A percentile compares a stretch with the other conserved stretches of the same genome.
phyloP scores from a whole-genome alignment of 805 yeast genomes.

The Ogataea wickerhamii region DNA sequence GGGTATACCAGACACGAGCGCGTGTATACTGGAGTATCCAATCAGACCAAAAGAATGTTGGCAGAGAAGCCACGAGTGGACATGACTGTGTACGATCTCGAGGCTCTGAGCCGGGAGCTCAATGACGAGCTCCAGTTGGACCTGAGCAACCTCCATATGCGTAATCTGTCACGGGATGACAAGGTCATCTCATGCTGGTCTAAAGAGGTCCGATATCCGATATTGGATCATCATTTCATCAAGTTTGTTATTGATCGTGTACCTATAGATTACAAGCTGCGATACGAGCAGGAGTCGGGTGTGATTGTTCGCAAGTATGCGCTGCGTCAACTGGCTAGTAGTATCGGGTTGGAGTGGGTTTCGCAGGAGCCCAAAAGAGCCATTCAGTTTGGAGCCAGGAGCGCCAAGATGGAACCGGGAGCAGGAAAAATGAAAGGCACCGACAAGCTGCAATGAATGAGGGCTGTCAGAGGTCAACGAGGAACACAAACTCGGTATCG shows the following conservation, averaged over 20 bases:
- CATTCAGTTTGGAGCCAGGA: conserved; percentile 92
- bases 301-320: conserved; percentile 46
- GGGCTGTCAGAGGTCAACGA: conserved; percentile 11
- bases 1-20: conserved; percentile 87
- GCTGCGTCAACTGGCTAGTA: conserved; percentile 58
- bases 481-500: conserved; percentile 22
- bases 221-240: conserved; percentile 62
- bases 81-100: conserved; percentile 11
- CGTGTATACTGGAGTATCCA: conserved; percentile 35
- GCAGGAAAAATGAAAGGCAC: conserved; percentile 77
- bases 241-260: conserved; percentile 42
- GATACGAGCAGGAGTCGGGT: conserved; percentile 34
- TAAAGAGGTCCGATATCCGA: conserved; percentile 86
- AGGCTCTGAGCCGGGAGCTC: conserved; percentile 38
- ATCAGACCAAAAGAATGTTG: conserved; percentile 19
- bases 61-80: conserved; percentile 22
- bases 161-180: conserved; percentile 91
- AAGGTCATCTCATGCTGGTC: conserved; percentile 85
- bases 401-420: conserved; percentile 89
- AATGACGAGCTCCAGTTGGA: conserved; percentile 63
- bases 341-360: conserved; percentile 44
- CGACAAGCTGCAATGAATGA: conserved; percentile 34
- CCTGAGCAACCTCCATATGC: conserved; percentile 63
- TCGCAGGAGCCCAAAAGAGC: conserved; percentile 84
- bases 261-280: conserved; percentile 45